These are phyloP conservation scores for Cercospora janseana DNA, from an alignment of 2,329 filamentous ascomycete genomes.

Conservation along the genomic window DNA sequence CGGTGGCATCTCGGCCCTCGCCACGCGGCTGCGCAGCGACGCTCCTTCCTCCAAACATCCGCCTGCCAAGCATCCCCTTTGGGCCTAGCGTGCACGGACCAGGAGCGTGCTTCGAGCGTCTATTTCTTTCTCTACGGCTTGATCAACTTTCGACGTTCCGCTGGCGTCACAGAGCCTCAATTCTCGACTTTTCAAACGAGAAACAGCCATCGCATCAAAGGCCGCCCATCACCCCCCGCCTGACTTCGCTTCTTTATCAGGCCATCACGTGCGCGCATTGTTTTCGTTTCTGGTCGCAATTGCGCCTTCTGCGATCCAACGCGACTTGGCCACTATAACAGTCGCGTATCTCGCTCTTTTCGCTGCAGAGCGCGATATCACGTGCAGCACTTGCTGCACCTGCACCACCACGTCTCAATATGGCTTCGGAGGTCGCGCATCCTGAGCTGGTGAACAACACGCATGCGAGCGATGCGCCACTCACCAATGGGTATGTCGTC, in stretches of 20 bases:
- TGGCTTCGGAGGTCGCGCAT: constrained; percentile 28
- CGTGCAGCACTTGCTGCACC: constrained; percentile 21
- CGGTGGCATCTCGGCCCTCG: too few relatives aligned
- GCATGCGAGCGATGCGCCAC: constrained; percentile 19
- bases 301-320: constrained; percentile 8
- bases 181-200: constrained; percentile 12
- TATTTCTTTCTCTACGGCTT: constrained; percentile 9
- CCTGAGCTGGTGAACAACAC: constrained; percentile 20
- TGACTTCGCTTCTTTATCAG: constrained; percentile 12
- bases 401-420: constrained; percentile 13
- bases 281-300: constrained; percentile 3
- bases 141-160: constrained; percentile 13
- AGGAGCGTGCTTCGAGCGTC: constrained; percentile 1
- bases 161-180: constrained; percentile 22
- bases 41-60: too few relatives aligned
- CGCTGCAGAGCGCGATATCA: constrained; percentile 23
- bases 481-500: constrained; percentile 27
- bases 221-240: constrained; percentile 12
- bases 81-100: not conserved
- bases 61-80: too few relatives aligned
- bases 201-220: constrained; percentile 19
- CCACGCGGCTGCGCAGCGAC: not conserved
- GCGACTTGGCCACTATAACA: constrained; percentile 11
- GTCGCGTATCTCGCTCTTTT: constrained; percentile 14
- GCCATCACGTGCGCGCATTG: constrained; percentile 18